These are phyloP conservation scores for Hamamelis virginiana DNA, from an alignment of 164 flowering plant species.

Conservation along the genomic window DNA sequence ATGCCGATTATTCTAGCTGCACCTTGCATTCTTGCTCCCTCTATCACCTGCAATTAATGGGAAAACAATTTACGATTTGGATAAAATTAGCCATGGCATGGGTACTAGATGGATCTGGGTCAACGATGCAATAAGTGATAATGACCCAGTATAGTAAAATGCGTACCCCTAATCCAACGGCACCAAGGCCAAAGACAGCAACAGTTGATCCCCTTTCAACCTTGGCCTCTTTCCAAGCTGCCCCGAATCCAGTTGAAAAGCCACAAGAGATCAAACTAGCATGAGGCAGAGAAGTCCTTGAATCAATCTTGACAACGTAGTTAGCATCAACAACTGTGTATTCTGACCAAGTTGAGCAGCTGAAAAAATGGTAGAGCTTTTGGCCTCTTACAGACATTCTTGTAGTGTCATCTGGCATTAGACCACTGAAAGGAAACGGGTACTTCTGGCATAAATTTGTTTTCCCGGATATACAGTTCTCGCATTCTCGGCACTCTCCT, in stretches of 20 bases:
- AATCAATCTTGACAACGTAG: constrained; percentile 19
- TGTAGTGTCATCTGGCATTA: constrained; percentile 41
- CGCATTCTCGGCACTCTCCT: constrained; percentile 27
- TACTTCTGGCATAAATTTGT: constrained; percentile 28
- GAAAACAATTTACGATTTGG: constrained; percentile 7
- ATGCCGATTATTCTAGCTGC: constrained; percentile 48
- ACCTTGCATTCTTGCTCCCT: constrained; percentile 38
- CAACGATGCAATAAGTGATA: too few relatives aligned
- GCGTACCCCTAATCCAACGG: constrained; percentile 57
- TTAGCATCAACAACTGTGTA: constrained; percentile 24
- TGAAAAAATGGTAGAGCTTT: constrained; percentile 33
- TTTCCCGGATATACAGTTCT: constrained; percentile 13
- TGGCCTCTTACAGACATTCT: constrained; percentile 38
- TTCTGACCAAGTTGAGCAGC: constrained; percentile 51
- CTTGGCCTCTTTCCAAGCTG: constrained; percentile 38
- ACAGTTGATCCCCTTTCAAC: constrained; percentile 42
- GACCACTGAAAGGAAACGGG: constrained; percentile 21
- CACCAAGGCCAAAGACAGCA: constrained; percentile 54
- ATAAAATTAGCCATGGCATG: too few relatives aligned
- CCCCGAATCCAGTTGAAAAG: constrained; percentile 33
- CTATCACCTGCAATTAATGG: constrained; percentile 30
- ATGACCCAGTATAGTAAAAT: too few relatives aligned
- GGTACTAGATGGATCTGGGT: too few relatives aligned
- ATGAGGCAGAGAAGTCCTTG: constrained; percentile 6
- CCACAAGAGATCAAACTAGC: constrained; percentile 22